These are phyloP conservation scores for Penicillium goetzii DNA, from an alignment of 495 filamentous ascomycete genomes.

Conservation along the genomic window DNA sequence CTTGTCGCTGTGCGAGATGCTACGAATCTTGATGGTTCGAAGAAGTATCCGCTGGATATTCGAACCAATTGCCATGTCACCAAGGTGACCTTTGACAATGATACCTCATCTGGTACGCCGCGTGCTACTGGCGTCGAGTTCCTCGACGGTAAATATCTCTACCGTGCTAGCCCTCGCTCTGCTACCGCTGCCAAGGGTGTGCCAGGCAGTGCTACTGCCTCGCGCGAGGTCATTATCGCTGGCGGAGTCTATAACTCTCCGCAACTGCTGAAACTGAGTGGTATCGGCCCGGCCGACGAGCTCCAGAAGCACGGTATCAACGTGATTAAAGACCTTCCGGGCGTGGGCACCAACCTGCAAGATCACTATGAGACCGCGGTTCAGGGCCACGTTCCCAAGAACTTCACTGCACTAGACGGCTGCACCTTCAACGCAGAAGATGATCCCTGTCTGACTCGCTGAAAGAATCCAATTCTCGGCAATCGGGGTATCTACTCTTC, in stretches of 20 bases:
- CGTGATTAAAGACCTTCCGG: constrained; percentile 59
- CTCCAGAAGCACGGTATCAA: constrained; percentile 55
- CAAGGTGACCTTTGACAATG: constrained; percentile 57
- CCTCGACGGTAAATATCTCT: constrained; percentile 61
- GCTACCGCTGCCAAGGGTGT: constrained; percentile 36
- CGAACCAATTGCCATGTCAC: constrained; percentile 63
- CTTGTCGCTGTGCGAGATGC: constrained; percentile 55
- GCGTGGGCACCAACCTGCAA: constrained; percentile 68
- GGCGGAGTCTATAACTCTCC: constrained; percentile 66
- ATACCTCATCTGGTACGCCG: constrained; percentile 37
- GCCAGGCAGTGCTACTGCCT: constrained; percentile 50
- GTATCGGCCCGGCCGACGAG: constrained; percentile 59
- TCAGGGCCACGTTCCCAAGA: constrained; percentile 44
- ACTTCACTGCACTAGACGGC: constrained; percentile 45
- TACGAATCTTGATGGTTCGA: constrained; percentile 51
- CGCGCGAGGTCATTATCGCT: constrained; percentile 61
- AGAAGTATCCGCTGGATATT: constrained; percentile 63
- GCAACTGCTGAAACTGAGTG: constrained; percentile 66
- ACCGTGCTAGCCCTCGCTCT: constrained; percentile 58
- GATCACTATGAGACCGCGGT: constrained; percentile 64
- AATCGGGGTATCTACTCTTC: constrained; percentile 55
- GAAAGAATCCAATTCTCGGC: constrained; percentile 39
- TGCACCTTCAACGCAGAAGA: constrained; percentile 47
- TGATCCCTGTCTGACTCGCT: constrained; percentile 54
- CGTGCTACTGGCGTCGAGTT: constrained; percentile 66